These are phyloP conservation scores for Scutellaria barbata DNA, from an alignment of 257 asterid species.

Conservation along the genomic window DNA sequence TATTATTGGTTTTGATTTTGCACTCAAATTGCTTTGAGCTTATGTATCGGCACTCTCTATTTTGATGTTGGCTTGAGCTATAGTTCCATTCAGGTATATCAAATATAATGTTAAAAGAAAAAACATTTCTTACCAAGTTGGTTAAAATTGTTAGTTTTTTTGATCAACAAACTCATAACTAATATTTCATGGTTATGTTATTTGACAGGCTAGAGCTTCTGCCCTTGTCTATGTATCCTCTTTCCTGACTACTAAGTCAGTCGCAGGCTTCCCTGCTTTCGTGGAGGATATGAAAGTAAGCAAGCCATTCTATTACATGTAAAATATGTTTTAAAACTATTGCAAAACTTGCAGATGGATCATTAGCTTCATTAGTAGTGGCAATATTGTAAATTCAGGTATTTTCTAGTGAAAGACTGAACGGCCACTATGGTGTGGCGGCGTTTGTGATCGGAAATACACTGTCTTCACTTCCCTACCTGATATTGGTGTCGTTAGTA, in stretches of 20 bases:
- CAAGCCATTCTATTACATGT: not conserved
- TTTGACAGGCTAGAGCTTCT: constrained; percentile 51
- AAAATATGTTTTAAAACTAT: no score
- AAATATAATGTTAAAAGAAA: no score
- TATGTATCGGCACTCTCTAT: constrained; percentile 51
- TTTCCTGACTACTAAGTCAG: constrained; percentile 60
- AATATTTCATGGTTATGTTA: not conserved
- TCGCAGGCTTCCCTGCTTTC: constrained; percentile 64
- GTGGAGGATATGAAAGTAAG: constrained; percentile 63
- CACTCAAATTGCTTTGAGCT: constrained; percentile 42
- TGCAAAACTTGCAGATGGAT: no score
- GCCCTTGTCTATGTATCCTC: constrained; percentile 50
- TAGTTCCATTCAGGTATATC: constrained; percentile 48
- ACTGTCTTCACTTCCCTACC: constrained; percentile 51
- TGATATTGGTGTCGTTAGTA: constrained; percentile 37
- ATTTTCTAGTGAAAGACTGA: constrained; percentile 36
- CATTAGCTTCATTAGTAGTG: not conserved
- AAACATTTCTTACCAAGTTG: not conserved
- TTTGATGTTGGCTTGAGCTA: constrained; percentile 44
- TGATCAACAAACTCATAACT: no score
- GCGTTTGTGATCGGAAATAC: constrained; percentile 51
- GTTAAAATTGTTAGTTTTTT: no score
- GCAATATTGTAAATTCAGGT: not conserved
- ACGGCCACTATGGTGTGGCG: constrained; percentile 57
- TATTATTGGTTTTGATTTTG: constrained; percentile 62